These are phyloP conservation scores for Multifurca ochricompacta DNA, from an alignment of 768 basidiomycete species.

Conservation along the genomic window DNA sequence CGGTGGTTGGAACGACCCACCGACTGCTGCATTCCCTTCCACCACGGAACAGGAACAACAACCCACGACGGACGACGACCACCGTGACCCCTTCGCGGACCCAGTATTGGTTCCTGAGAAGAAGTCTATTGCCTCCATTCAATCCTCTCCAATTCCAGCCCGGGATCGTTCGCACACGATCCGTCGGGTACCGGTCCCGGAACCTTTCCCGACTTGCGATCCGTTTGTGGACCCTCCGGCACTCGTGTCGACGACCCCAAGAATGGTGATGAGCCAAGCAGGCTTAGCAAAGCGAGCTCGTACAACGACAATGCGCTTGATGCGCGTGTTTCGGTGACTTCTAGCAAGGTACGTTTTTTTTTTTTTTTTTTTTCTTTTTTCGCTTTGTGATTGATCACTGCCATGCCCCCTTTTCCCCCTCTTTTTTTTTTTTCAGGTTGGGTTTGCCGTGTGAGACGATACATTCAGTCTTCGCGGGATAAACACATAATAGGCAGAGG, in stretches of 20 bases:
- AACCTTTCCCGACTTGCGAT: neutral
- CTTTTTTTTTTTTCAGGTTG: slow-evolving; percentile 34
- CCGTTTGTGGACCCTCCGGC: slow-evolving; percentile 2
- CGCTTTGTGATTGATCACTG: neutral
- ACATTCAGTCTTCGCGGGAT: no score
- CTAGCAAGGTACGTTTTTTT: neutral
- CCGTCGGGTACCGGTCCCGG: neutral
- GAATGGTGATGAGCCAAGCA: neutral
- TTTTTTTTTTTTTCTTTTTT: neutral
- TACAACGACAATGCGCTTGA: no score
- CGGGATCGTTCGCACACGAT: no score
- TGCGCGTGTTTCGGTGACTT: neutral
- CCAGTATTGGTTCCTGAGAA: neutral
- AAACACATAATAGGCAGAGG: no score
- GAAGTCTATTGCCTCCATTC: neutral
- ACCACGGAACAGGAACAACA: neutral
- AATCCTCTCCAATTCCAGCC: neutral
- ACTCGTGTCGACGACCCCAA: neutral
- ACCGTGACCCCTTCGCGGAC: slow-evolving; percentile 2
- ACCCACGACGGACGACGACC: no score
- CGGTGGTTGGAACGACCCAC: neutral
- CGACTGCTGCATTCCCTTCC: neutral
- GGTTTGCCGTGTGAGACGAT: slow-evolving; percentile 34
- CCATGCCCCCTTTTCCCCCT: no score
- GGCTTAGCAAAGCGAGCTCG: slow-evolving; percentile 5